Conservation (phyloP, 2,329 filamentous ascomycete species). For the Colletotrichum musae region DNA sequence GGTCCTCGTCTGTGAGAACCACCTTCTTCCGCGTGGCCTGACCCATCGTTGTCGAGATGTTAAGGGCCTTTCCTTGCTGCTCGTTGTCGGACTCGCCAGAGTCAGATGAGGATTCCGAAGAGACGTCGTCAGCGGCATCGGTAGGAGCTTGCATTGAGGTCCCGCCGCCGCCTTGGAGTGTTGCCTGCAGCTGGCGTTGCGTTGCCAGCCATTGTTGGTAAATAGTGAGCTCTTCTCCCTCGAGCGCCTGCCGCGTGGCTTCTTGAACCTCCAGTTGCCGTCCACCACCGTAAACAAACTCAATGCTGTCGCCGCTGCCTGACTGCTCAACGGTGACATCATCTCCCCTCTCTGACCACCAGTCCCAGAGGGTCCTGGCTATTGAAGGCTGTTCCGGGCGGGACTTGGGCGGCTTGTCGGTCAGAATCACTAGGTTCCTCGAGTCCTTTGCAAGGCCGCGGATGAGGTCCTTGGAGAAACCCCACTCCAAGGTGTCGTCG, state of each 20-base stretch:
- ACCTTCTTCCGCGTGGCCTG: conserved; percentile 89
- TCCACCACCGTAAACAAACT: conserved; percentile 77
- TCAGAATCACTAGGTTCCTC: conserved; percentile 88
- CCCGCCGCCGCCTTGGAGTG: conserved; percentile 78
- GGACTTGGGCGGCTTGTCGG: conserved; percentile 75
- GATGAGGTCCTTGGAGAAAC: conserved; percentile 88
- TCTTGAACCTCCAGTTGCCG: conserved; percentile 73
- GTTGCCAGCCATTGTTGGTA: conserved; percentile 96
- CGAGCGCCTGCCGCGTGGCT: conserved; percentile 75
- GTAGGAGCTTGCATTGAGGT: conserved; percentile 78
- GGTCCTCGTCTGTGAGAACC: conserved; percentile 87
- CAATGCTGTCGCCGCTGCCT: conserved; percentile 69
- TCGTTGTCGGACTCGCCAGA: conserved; percentile 92
- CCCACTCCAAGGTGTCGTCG: conserved; percentile 93
- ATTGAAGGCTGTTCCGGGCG: conserved; percentile 68
- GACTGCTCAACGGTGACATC: conserved; percentile 72
- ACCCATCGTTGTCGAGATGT: conserved; percentile 86
- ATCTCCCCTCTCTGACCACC: conserved; percentile 79
- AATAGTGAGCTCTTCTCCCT: conserved; percentile 81
- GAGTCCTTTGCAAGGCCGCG: conserved; percentile 81
- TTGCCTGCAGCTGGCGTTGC: conserved; percentile 88
- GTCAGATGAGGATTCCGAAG: conserved; percentile 86
- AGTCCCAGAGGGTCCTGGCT: conserved; percentile 83
- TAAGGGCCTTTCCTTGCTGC: conserved; percentile 92
- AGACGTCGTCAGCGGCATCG: conserved; percentile 86